Base-by-base conservation (phyloP, 1,284 basidiomycete genomes). In the Lentinula novae-zelandiae region DNA sequence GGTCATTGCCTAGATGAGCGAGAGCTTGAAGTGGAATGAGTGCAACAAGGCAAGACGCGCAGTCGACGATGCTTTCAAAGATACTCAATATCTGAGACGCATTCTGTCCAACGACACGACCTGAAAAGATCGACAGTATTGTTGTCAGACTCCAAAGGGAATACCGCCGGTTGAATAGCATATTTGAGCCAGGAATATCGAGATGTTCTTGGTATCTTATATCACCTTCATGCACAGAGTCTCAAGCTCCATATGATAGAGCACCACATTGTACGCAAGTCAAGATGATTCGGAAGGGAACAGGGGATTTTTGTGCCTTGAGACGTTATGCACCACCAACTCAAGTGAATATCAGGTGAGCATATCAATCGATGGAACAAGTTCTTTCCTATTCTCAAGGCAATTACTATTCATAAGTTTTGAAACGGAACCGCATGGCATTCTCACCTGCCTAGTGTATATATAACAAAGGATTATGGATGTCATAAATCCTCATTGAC, bases 51-150 rank as follows among this genome's bases (percentile, higher is more conserved):
- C 62, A 63, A n/a, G 62, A 53, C 5, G 53, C 40, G n/a, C 62
- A 63, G 20, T 63, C 62, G 31, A 56, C 40, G 39, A 63, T 52
- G 42, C 56, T 60, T 31, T 56, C 53, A 12, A 63, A 34, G 13
- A 50, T 57, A 34, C 50, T 34, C 8, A 60, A 42, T n/a, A 63
- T 51, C 22, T 58, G 36, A 20, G 53, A 46, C 42, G 6, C 46
- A 31, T 44, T 56, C 31, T 56, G 54, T 34, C 22, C 54, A 46
- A 33, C 27, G 20, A 20, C 54, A 17, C 40, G 7, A 34, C 7
- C n/a, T 33, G 54, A 10, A n/a, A 46, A 46, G 12, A 46, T 27
- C 17, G 27, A 9, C n/a, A 56, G 27, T 15, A 34, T 27, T 15
- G 12, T 34, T 17, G 54, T 42, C 22, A 42, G 22, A 20, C 15